Evolutionary conservation across 2,329 filamentous ascomycete genomes (phyloP).

Genomic region (Onygena corvina): DNA sequence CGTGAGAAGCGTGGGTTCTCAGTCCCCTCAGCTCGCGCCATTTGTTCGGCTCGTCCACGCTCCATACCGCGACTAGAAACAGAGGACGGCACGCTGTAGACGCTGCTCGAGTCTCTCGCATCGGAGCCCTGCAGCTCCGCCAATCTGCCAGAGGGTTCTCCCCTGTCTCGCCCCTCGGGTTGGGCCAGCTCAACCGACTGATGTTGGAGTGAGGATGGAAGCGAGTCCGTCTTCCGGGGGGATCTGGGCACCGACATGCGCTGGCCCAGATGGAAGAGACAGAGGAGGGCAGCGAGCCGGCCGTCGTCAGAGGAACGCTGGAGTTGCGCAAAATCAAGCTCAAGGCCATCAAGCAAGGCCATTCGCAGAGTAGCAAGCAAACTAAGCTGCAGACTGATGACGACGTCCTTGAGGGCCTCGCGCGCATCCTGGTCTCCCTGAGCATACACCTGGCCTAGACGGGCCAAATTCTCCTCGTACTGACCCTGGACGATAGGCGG

Average conservation of each 20-base stretch:
- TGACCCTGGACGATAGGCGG: constrained; percentile 26
- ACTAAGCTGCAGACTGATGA: constrained; percentile 28
- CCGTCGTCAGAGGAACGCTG: constrained; percentile 28
- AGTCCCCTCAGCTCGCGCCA: not conserved
- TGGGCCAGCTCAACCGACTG: not conserved
- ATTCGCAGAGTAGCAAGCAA: constrained; percentile 26
- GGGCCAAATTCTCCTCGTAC: constrained; percentile 25
- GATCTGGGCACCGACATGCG: not conserved
- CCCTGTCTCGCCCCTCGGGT: not conserved
- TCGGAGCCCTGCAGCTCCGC: constrained; percentile 3
- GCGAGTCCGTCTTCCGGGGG: not conserved
- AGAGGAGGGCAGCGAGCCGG: constrained; percentile 26
- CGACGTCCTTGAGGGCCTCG: constrained; percentile 31
- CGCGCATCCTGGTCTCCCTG: constrained; percentile 28
- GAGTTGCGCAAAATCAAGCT: constrained; percentile 24
- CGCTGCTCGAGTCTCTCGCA: not conserved
- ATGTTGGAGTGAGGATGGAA: not conserved
- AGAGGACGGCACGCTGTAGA: constrained; percentile 3
- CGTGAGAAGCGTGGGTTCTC: constrained; percentile 2
- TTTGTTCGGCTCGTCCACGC: not conserved
- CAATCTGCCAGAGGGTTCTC: not conserved
- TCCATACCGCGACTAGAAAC: not conserved
- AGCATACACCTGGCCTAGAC: constrained; percentile 27
- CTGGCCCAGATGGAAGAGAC: constrained; percentile 28
- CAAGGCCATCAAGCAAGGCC: constrained; percentile 23